Base-by-base conservation (phyloP, 2,329 filamentous ascomycete species). In the Sporothrix pallida region DNA sequence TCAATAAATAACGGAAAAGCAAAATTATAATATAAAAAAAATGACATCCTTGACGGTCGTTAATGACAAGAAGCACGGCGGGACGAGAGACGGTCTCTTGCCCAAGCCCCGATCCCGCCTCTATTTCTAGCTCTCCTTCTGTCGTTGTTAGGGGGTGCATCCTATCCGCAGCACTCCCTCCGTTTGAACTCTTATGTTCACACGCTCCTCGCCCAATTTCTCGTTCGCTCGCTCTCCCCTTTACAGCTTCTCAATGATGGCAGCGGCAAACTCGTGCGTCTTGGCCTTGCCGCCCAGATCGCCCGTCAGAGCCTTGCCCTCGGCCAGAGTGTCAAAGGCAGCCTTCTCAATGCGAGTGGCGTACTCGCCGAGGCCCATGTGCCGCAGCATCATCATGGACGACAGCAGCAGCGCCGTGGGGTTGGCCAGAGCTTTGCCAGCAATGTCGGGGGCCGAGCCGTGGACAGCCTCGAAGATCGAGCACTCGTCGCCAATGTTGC, bases 381-480 rank as follows among this genome's bases (percentile, higher is more conserved):
- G 96, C 84, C 96, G 92, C 88, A 99, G 86, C 96, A 99, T 98
- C 96, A 99, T 98, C 87, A 98, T 96, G 83, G 93, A 97, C 84
- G 90, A 93, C 81, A 98, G 92, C 77, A 99, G 90, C 79, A 99
- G 91, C 75, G 96, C 96, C 75, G 96, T 98, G 76, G 96, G 96
- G 90, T 99, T 99, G 81, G 96, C 96, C 79, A 98, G 92, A 78
- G 90, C 92, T 90, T 98, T 94, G 2, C 90, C 89, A 0, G 87
- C 87, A 72, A 92, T 91, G 75, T 91, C 90, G 3, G 88, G 89
- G 0, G 89, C 89, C 42, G 86, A 89, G 10, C 89, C 89, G 88
- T 99, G 96, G 80, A 99, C 96, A 80, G 96, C 96, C 88, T 99
- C 96, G 87, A 99, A 99, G 87, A 98, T 98, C 83, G 94, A 97